Evolutionary conservation across 169 alveolate genomes (phyloP).

Genomic region (Plasmodium vinckei): DNA sequence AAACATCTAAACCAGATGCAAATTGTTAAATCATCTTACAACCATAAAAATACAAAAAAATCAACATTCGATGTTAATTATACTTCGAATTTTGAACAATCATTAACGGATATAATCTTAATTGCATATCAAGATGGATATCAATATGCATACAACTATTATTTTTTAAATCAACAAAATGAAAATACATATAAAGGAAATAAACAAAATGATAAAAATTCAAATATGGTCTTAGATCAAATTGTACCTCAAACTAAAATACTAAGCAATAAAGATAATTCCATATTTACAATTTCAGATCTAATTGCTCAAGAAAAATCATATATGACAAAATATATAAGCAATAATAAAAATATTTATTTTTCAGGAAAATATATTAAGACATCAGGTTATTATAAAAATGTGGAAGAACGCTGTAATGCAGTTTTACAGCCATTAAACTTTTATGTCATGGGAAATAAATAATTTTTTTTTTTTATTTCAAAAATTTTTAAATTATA

Average conservation of each 20-base stretch:
- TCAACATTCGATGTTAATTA: conserved; percentile 22
- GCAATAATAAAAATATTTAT: conserved; percentile 10
- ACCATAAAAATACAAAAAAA: not conserved
- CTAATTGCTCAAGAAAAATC: conserved; percentile 11
- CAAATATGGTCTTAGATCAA: not conserved
- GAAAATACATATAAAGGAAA: conserved; percentile 1
- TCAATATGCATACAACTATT: conserved; percentile 1
- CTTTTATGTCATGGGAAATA: conserved; percentile 6
- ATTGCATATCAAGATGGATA: conserved; percentile 38
- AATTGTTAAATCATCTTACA: not conserved
- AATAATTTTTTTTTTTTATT: not conserved
- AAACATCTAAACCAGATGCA: not conserved
- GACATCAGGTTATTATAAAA: conserved; percentile 41
- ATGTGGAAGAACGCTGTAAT: conserved; percentile 61
- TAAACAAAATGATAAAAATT: not conserved
- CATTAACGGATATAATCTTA: conserved; percentile 35
- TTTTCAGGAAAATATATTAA: conserved; percentile 55
- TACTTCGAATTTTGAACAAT: conserved; percentile 18
- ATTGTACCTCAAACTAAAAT: conserved; percentile 31
- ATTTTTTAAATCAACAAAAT: conserved; percentile 14
- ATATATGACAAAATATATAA: conserved; percentile 25
- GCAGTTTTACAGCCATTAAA: conserved; percentile 59
- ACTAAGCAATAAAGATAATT: not conserved
- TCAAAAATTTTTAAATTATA: not conserved
- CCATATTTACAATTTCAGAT: conserved; percentile 22